Evolutionary conservation across 2,329 filamentous ascomycete genomes (phyloP).

Genomic region (Lachnellula occidentalis): DNA sequence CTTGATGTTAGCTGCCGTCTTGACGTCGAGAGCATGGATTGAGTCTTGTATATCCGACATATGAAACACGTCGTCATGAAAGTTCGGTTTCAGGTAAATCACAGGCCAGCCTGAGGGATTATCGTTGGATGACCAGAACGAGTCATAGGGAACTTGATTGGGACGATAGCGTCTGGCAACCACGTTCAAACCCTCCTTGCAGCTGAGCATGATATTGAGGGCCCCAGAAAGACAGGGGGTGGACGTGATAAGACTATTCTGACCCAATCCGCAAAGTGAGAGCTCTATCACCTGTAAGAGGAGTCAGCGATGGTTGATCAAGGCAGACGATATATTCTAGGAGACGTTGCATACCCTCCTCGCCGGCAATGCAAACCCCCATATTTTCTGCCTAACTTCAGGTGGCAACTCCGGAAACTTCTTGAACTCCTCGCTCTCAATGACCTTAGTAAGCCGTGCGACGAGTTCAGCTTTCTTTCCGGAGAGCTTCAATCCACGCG

Average conservation of each 20-base stretch:
- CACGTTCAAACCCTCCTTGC: neutral
- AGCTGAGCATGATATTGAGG: neutral
- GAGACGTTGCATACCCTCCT: too few species aligned
- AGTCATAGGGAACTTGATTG: neutral
- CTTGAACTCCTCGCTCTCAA: neutral
- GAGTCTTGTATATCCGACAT: neutral
- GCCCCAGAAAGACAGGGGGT: neutral
- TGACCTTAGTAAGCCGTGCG: too few species aligned
- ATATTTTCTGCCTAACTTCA: neutral
- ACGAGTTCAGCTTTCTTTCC: too few species aligned
- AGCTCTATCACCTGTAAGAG: neutral
- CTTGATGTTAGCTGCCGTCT: neutral
- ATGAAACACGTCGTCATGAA: neutral
- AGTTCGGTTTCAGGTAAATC: neutral
- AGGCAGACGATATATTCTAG: too few species aligned
- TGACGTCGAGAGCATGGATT: neutral
- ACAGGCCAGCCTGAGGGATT: neutral
- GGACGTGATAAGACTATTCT: neutral
- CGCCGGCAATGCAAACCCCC: neutral
- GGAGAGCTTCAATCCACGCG: too few species aligned
- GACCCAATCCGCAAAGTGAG: neutral
- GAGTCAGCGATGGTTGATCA: too few species aligned
- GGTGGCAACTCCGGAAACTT: neutral
- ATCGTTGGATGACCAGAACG: neutral
- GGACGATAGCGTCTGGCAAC: neutral